Base-by-base conservation (phyloP, 2,329 filamentous ascomycete genomes). In the Penicillium capsulatum region DNA sequence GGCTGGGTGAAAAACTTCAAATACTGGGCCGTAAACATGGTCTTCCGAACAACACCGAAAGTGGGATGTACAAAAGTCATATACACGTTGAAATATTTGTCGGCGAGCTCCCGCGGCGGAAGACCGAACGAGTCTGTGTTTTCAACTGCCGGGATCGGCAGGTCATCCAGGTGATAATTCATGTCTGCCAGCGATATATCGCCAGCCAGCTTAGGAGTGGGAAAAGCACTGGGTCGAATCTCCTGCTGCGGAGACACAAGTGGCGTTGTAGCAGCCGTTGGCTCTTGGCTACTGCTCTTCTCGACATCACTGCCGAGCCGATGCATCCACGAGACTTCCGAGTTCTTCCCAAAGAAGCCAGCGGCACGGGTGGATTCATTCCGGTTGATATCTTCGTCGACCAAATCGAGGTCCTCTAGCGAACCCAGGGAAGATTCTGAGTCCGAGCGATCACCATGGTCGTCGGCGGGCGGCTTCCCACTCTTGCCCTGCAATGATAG, bases 281-380 rank as follows among this genome's bases (percentile, higher is more conserved):
- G 5, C 13, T 29, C 22, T 8, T 36, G 24, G 10, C 36, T 40
- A 33, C 47, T 40, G 28, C 55, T 51, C 31, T 49, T 38, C 43
- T 59, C 42, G 4, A 57, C 41, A 34, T 56, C 55, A 35, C 63
- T 53, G 2, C 58, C 59, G 8, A 70, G 40, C 14, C 58, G 58
- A 31, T 67, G 66, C 40, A 70, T 59, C 68, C 68, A 71, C 2
- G 60, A 58, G 19, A 68, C 49, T 26, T 70, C 67, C 0, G 67
- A 71, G 32, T 63, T 68, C 42, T 70, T 70, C 10, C 68, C 68
- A 43, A 65, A 64, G 40, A 63, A 71, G 0, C 67, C 65, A 2
- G 59, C 61, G 2, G 61, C 58, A 19, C 63, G 53, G 5, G 60
- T 57, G 11, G 55, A 54, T 20, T 64, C 62, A 11, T 51, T 58